These are phyloP conservation scores for Neurospora sp. DNA, from an alignment of 495 filamentous ascomycete genomes.

Conservation along the genomic window DNA sequence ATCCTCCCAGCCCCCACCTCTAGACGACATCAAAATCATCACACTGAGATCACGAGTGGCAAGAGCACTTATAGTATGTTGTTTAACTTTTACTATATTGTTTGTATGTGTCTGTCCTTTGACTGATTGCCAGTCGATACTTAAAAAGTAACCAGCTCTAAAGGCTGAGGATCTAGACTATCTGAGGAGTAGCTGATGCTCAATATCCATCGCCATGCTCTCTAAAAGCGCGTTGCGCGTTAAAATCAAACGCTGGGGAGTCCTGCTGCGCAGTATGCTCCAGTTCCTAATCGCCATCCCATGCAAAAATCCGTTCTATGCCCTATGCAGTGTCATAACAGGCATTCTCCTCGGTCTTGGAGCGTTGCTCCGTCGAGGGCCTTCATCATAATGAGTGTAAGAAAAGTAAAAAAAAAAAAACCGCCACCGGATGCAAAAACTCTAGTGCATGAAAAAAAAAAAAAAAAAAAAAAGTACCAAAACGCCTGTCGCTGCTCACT, in stretches of 20 bases:
- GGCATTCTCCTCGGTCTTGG: background rate
- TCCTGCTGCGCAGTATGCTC: background rate
- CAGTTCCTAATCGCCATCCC: background rate
- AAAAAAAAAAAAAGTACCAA: background rate
- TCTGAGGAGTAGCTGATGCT: background rate
- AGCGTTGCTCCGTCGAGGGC: background rate
- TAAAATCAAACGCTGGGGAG: background rate
- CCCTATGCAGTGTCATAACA: background rate
- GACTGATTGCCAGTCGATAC: background rate
- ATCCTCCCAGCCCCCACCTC: background rate
- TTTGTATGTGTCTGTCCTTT: background rate
- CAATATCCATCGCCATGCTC: background rate
- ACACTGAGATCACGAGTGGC: background rate
- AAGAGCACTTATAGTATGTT: background rate
- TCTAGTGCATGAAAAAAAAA: background rate
- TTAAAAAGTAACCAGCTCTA: background rate
- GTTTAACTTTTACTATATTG: background rate
- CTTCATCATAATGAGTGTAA: background rate
- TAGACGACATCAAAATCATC: background rate
- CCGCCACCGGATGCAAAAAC: background rate
- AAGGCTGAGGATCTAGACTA: background rate
- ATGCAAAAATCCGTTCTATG: background rate
- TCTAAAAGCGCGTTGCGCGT: background rate
- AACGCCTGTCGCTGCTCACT: background rate
- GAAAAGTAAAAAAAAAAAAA: background rate